Evolutionary conservation across 83 land plant species (phyloP).

Genomic region (Isoetes engelmannii): DNA sequence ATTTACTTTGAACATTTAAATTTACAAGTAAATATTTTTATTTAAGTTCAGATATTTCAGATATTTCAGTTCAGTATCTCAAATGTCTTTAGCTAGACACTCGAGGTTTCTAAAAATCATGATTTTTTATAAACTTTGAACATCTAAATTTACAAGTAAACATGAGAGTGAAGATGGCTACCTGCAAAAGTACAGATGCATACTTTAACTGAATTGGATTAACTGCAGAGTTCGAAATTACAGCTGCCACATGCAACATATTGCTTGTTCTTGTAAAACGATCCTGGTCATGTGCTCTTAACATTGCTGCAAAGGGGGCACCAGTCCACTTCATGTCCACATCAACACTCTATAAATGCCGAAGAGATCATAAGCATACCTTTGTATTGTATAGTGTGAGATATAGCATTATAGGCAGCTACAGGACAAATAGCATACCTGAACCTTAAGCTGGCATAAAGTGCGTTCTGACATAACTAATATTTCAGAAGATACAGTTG

Average conservation of each 20-base stretch:
- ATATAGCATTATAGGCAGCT: not conserved
- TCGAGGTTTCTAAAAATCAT: too few species aligned
- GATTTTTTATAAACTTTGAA: too few species aligned
- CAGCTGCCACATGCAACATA: slow-evolving; percentile 41
- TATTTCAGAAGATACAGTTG: slow-evolving; percentile 21
- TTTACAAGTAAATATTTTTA: too few species aligned
- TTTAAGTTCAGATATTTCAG: too few species aligned
- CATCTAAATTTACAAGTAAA: too few species aligned
- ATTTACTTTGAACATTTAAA: too few species aligned
- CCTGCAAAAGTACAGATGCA: slow-evolving; percentile 72
- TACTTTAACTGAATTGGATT: slow-evolving; percentile 65
- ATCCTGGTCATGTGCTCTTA: slow-evolving; percentile 49
- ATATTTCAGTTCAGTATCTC: too few species aligned
- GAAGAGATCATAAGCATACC: slow-evolving; percentile 4
- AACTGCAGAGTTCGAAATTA: slow-evolving; percentile 40
- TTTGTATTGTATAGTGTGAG: not conserved
- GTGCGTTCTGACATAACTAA: slow-evolving; percentile 27
- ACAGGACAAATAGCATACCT: slow-evolving; percentile 21
- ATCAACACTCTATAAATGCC: slow-evolving; percentile 63
- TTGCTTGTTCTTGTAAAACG: slow-evolving; percentile 25
- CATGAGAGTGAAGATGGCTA: slow-evolving; percentile 23
- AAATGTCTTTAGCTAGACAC: too few species aligned
- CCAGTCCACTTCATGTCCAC: slow-evolving; percentile 81
- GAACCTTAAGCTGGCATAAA: slow-evolving; percentile 24
- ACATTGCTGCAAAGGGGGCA: slow-evolving; percentile 73